Conservation (phyloP, 768 basidiomycete genomes). For the Agrocybe chaxingu region DNA sequence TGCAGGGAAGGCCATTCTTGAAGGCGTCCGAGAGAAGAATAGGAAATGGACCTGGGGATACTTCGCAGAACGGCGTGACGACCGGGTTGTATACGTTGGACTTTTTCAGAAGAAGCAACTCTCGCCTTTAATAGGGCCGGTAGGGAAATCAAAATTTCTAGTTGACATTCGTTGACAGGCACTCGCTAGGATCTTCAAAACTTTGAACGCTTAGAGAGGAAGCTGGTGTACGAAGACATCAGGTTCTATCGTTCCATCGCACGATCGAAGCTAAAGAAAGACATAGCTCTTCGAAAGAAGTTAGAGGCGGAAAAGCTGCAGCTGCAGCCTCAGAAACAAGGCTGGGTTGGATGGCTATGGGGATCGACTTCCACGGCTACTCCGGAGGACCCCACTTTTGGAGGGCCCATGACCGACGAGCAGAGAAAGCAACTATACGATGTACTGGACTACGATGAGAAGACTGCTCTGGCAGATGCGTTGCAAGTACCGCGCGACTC, state of each 20-base stretch:
- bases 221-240: conserved; percentile 90
- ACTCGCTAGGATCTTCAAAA: conserved; percentile 44
- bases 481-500: conserved; percentile 77
- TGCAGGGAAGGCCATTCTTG: conserved; percentile 75
- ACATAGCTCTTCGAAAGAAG: conserved; percentile 64
- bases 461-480: conserved; percentile 63
- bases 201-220: conserved; percentile 70
- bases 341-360: conserved; percentile 83
- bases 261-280: conserved; percentile 82
- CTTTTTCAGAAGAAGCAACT: conserved; percentile 78
- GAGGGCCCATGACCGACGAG: conserved; percentile 79
- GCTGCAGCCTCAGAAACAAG: conserved; percentile 44
- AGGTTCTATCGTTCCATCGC: conserved; percentile 97
- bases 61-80: conserved; percentile 85
- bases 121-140: conserved; percentile 49
- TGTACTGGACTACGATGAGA: conserved; percentile 90
- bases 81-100: conserved; percentile 79
- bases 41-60: conserved; percentile 91
- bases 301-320: conserved; percentile 67
- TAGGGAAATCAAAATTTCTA: conserved; percentile 31
- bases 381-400: conserved; percentile 54
- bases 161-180: background rate
- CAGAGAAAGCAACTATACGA: conserved; percentile 89
- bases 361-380: conserved; percentile 44
- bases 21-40: conserved; percentile 79